These are phyloP conservation scores for Globisporangium yorkense DNA, from an alignment of 352 stramenopile species.

Conservation along the genomic window DNA sequence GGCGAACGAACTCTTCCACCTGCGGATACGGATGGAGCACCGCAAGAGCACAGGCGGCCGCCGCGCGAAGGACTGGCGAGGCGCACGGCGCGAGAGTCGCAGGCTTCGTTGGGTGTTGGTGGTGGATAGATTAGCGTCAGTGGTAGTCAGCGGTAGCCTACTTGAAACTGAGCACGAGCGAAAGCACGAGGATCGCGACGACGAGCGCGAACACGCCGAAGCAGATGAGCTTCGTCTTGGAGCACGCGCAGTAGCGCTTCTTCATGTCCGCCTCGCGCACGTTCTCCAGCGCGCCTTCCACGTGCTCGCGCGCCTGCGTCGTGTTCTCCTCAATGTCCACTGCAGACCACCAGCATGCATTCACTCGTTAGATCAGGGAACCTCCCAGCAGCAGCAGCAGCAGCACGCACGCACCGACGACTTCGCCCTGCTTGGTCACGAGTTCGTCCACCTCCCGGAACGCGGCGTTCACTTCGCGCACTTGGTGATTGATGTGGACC, in stretches of 20 bases:
- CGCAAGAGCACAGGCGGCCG: no score
- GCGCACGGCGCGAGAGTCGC: no score
- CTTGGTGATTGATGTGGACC: constrained; percentile 67
- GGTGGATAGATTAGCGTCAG: no score
- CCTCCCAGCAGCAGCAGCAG: constrained; percentile 7
- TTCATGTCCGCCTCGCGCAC: constrained; percentile 50
- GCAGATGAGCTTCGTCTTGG: constrained; percentile 59
- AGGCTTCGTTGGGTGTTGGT: no score
- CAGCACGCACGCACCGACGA: constrained; percentile 32
- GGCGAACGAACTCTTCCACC: no score
- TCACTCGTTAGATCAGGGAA: no score
- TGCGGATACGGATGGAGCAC: no score
- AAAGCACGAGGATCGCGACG: constrained; percentile 39
- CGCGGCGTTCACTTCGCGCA: constrained; percentile 59
- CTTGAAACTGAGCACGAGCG: no score
- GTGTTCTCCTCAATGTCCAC: constrained; percentile 62
- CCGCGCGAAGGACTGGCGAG: no score
- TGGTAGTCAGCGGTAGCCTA: no score
- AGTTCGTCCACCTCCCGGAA: constrained; percentile 62
- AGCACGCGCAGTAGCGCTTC: constrained; percentile 45
- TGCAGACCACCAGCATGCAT: constrained; percentile 7
- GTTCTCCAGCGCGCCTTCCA: constrained; percentile 39
- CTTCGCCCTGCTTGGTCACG: constrained; percentile 58
- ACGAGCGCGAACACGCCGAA: constrained; percentile 42
- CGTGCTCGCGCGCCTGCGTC: constrained; percentile 38